These are phyloP conservation scores for Nyssa sinensis DNA, from an alignment of 148 eudicot species.

Conservation along the genomic window DNA sequence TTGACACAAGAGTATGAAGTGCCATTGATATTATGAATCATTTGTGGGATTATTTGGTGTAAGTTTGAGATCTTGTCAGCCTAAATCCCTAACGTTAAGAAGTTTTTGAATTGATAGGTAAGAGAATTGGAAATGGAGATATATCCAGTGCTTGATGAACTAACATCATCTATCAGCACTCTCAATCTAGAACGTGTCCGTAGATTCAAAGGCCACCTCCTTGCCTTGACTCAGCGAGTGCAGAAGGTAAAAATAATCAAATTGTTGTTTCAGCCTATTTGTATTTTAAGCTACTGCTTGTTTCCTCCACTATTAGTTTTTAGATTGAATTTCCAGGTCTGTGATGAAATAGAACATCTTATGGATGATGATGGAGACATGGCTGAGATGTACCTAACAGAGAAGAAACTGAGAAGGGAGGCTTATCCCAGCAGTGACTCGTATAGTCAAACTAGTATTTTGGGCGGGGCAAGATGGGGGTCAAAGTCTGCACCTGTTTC, in stretches of 20 bases:
- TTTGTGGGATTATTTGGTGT: neutral
- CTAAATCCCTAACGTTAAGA: neutral
- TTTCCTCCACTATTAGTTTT: conserved; percentile 9
- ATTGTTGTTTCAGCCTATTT: neutral
- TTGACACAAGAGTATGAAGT: too few relatives aligned
- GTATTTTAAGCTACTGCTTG: neutral
- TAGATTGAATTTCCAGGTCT: conserved; percentile 53
- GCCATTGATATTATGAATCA: neutral
- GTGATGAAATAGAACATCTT: conserved; percentile 95
- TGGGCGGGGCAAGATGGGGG: conserved; percentile 30
- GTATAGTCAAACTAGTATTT: conserved; percentile 35
- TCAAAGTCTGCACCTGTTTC: conserved; percentile 86
- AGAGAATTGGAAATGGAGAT: conserved; percentile 82
- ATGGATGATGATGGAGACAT: conserved; percentile 99
- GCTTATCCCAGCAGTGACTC: conserved; percentile 36
- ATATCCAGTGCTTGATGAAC: conserved; percentile 91
- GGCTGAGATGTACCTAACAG: conserved; percentile 99
- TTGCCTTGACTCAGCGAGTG: conserved; percentile 91
- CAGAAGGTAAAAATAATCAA: conserved; percentile 62
- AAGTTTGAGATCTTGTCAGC: neutral
- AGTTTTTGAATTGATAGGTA: conserved; percentile 42
- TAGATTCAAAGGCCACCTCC: conserved; percentile 89
- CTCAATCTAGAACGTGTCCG: conserved; percentile 87
- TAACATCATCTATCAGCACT: conserved; percentile 83
- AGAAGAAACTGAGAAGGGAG: conserved; percentile 77